These are phyloP conservation scores for Clarireedia monteithiana DNA, from an alignment of 2,329 filamentous ascomycete species.

Conservation along the genomic window DNA sequence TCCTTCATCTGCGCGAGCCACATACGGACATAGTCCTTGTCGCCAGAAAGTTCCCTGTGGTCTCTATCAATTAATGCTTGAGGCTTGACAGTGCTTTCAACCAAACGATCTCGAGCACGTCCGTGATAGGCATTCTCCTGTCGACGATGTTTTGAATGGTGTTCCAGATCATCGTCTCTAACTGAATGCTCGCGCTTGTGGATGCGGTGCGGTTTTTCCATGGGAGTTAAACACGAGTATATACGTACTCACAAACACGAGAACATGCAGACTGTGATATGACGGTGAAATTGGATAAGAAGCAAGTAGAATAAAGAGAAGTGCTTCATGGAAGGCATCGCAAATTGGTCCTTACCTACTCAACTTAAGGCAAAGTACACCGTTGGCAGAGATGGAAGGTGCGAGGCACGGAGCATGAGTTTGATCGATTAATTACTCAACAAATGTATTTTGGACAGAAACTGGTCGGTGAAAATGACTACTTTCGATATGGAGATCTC, in stretches of 20 bases:
- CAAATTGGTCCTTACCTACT: background rate
- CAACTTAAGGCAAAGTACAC: background rate
- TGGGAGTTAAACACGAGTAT: background rate
- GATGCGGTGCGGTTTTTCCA: slow-evolving; percentile 4
- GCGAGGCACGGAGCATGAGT: no score
- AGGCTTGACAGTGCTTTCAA: background rate
- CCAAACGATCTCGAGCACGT: background rate
- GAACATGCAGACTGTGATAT: slow-evolving; percentile 4
- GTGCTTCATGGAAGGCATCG: no score
- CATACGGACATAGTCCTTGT: slow-evolving; percentile 20
- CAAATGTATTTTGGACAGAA: no score
- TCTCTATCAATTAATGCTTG: background rate
- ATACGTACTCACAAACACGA: background rate
- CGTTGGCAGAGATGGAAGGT: no score
- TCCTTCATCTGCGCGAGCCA: slow-evolving; percentile 24
- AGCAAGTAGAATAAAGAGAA: no score
- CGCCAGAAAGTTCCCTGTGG: slow-evolving; percentile 12
- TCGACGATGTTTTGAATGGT: background rate
- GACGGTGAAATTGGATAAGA: background rate
- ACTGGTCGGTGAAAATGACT: no score
- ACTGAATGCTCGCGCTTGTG: slow-evolving; percentile 1
- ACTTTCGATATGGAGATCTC: no score
- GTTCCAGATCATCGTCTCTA: background rate
- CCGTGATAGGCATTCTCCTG: background rate
- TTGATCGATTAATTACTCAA: no score